These are phyloP conservation scores for Pseudocercospora fuligena DNA, from an alignment of 2,329 filamentous ascomycete species.

Conservation along the genomic window DNA sequence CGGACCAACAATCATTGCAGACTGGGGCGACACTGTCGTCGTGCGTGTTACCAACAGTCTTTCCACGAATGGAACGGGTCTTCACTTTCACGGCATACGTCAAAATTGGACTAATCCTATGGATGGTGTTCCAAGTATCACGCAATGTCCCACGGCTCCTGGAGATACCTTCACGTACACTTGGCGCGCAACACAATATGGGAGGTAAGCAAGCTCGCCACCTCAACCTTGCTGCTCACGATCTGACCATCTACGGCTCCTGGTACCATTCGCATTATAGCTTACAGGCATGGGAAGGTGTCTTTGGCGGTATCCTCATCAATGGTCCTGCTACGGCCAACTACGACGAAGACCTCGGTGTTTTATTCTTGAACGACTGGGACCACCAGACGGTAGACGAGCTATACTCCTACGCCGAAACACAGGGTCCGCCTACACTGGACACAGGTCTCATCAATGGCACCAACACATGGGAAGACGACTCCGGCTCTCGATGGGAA, in stretches of 20 bases:
- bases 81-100: conserved; percentile 58
- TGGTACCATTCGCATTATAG: conserved; percentile 53
- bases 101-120: conserved; percentile 58
- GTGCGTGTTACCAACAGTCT: conserved; percentile 45
- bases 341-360: conserved; percentile 47
- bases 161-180: conserved; percentile 52
- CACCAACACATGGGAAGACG: conserved; percentile 35
- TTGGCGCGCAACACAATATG: conserved; percentile 44
- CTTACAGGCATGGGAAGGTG: conserved; percentile 48
- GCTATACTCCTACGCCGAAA: conserved; percentile 34
- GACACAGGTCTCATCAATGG: conserved; percentile 43
- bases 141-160: conserved; percentile 72
- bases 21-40: conserved; percentile 44
- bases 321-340: conserved; percentile 43
- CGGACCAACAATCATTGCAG: conserved; percentile 52
- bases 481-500: conserved; percentile 32
- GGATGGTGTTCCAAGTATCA: conserved; percentile 55
- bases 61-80: conserved; percentile 52
- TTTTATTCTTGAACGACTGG: conserved; percentile 48
- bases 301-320: conserved; percentile 46
- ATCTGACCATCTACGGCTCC: conserved; percentile 21
- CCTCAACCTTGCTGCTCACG: background rate
- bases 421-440: conserved; percentile 38
- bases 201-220: conserved; percentile 20
- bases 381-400: conserved; percentile 38